Conservation (phyloP, 1,284 basidiomycete species). For the Tilletia caries region DNA sequence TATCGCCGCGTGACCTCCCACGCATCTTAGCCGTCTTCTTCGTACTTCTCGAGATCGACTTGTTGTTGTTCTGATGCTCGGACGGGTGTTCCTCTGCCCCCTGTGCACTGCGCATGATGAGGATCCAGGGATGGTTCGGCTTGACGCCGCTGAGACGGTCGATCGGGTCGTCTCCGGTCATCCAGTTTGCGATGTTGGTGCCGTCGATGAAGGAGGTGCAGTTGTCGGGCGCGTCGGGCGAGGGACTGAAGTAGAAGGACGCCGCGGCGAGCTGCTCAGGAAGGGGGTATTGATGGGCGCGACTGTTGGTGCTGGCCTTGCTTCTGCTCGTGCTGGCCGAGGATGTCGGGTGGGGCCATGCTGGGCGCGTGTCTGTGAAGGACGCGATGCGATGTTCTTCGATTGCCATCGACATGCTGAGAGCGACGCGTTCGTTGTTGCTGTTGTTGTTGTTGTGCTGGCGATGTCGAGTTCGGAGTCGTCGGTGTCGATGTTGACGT, state of each 20-base stretch:
- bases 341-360: constrained; percentile 14
- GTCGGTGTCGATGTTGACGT: background rate
- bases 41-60: background rate
- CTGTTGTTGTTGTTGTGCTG: too few species aligned
- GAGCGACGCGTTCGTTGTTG: too few species aligned
- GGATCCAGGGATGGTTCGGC: constrained; percentile 33
- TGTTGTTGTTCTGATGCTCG: background rate
- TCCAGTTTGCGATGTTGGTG: constrained; percentile 38
- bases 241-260: constrained; percentile 45
- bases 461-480: background rate
- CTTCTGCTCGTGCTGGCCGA: constrained; percentile 16
- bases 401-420: constrained; percentile 22
- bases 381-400: constrained; percentile 31
- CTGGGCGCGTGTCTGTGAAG: constrained; percentile 18
- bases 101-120: constrained; percentile 25
- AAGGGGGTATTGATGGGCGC: constrained; percentile 29
- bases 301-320: constrained; percentile 20
- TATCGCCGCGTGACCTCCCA: constrained; percentile 14
- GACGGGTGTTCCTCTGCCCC: background rate
- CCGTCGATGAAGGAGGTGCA: constrained; percentile 42
- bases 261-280: constrained; percentile 37
- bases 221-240: constrained; percentile 30
- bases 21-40: constrained; percentile 13
- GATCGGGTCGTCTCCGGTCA: constrained; percentile 37
- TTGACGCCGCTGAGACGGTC: constrained; percentile 25